These are phyloP conservation scores for Microbotryomycetes sp. DNA, from an alignment of 1,284 basidiomycete genomes.

Conservation along the genomic window DNA sequence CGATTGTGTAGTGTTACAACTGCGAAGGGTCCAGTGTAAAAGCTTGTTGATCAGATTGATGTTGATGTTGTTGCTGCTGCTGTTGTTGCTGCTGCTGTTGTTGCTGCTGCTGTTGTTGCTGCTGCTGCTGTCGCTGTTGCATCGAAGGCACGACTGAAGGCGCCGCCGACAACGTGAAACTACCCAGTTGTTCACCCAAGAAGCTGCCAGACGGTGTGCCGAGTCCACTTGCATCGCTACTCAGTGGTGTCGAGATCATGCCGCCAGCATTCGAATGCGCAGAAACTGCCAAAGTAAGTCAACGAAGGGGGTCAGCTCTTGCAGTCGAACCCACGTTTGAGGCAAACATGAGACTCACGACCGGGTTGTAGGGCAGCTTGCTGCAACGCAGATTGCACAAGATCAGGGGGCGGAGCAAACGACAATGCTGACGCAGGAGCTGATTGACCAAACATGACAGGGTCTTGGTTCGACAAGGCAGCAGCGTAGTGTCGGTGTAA, in stretches of 20 bases:
- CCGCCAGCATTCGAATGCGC: neutral
- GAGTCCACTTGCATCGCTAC: neutral
- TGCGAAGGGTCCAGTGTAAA: no score
- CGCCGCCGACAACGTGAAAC: neutral
- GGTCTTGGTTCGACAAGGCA: neutral
- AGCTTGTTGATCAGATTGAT: no score
- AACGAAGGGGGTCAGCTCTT: no score
- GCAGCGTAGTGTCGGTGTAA: slow-evolving; percentile 26
- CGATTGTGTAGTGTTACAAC: no score
- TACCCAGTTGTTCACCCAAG: neutral
- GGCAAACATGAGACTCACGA: neutral
- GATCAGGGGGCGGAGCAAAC: slow-evolving; percentile 21
- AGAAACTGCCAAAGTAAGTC: no score
- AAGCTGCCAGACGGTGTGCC: neutral
- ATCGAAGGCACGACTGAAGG: no score
- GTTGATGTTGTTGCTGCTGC: no score
- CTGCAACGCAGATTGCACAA: slow-evolving; percentile 22
- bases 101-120: no score
- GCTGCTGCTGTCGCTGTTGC: no score
- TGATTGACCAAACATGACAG: neutral
- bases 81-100: no score
- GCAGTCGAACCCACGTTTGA: no score
- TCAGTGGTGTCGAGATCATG: neutral
- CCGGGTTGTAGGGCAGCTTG: slow-evolving; percentile 6
- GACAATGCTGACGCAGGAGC: slow-evolving; percentile 14